Evolutionary conservation across 441 rosid species (phyloP).

Genomic region (Omphalea diandra): DNA sequence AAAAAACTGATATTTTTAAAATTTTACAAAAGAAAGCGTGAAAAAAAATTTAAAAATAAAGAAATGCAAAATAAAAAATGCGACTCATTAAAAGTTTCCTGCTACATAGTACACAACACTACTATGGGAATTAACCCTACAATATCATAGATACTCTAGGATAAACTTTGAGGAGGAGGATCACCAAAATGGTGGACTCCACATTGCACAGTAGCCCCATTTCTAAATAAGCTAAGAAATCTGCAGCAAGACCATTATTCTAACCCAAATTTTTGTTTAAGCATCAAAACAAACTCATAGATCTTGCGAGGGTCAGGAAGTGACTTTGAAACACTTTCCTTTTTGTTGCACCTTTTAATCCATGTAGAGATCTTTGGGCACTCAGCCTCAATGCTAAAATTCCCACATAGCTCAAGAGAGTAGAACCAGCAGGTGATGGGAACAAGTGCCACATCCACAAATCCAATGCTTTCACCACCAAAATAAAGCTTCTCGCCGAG

Average conservation of each 20-base stretch:
- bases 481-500: constrained; percentile 28
- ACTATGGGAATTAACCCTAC: no score
- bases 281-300: background rate
- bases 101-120: no score
- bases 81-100: no score
- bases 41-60: no score
- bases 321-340: background rate
- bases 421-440: constrained; percentile 29
- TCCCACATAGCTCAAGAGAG: constrained; percentile 17
- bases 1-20: no score
- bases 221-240: no score
- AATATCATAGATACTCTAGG: no score
- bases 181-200: no score
- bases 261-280: background rate
- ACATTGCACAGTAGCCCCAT: no score
- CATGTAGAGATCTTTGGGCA: background rate
- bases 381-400: background rate
- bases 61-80: no score
- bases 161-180: no score
- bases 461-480: constrained; percentile 18
- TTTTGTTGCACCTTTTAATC: background rate
- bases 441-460: constrained; percentile 25
- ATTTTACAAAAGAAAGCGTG: no score
- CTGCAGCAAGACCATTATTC: background rate
- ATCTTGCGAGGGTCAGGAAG: background rate